Conservation (phyloP, 129 eudicot species). For the Glebionis coronaria region DNA sequence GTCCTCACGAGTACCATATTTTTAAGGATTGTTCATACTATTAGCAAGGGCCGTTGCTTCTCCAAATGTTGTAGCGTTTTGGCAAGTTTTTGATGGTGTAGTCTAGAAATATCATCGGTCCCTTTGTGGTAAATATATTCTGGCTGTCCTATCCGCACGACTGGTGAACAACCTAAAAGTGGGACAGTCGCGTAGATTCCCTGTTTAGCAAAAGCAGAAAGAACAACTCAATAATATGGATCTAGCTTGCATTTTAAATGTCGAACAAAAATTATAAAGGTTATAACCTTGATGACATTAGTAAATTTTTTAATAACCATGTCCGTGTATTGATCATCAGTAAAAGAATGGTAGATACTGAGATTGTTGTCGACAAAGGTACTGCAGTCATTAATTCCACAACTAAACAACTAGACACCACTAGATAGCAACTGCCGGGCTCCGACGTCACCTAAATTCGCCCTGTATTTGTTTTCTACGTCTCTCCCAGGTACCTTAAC, state of each 20-base stretch:
- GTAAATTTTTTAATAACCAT: conserved; percentile 46
- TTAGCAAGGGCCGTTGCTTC: conserved; percentile 15
- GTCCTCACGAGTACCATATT: conserved; percentile 35
- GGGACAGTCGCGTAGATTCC: conserved; percentile 39
- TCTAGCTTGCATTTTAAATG: neutral
- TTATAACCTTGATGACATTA: conserved; percentile 30
- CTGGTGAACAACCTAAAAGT: conserved; percentile 48
- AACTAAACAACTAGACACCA: conserved; percentile 54
- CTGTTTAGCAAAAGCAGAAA: conserved; percentile 22
- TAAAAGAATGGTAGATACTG: neutral
- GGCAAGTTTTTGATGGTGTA: conserved; percentile 28
- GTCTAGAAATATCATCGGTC: conserved; percentile 14
- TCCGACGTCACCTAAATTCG: conserved; percentile 20
- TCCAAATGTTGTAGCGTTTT: conserved; percentile 8
- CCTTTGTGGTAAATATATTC: conserved; percentile 30
- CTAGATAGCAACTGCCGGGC: conserved; percentile 22
- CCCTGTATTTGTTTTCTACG: conserved; percentile 22
- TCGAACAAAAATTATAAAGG: neutral
- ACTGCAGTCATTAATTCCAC: conserved; percentile 47
- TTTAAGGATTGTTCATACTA: conserved; percentile 28
- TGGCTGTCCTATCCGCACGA: conserved; percentile 12
- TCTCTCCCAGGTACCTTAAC: conserved; percentile 33
- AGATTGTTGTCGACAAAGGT: conserved; percentile 17
- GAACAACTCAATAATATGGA: neutral
- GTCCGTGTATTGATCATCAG: conserved; percentile 28